Conservation (phyloP, 2,329 filamentous ascomycete species). For the Emergomyces orientalis region DNA sequence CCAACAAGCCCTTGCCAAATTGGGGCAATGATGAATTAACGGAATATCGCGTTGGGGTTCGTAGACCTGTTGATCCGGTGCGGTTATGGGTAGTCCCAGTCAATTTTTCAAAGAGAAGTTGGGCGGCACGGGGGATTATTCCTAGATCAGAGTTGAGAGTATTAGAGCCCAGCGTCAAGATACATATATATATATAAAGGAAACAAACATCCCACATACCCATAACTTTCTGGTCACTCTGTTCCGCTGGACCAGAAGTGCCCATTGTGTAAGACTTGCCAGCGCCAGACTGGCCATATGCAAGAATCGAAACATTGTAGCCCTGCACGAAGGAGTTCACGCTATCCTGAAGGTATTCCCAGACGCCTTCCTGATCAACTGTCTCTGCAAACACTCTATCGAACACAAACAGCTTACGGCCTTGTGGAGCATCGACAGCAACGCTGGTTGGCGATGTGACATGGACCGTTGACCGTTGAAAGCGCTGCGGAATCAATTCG, state of each 20-base stretch:
- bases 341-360: slow-evolving; percentile 88
- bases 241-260: slow-evolving; percentile 75
- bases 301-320: slow-evolving; percentile 95
- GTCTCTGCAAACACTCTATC: slow-evolving; percentile 87
- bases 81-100: slow-evolving; percentile 40
- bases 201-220: slow-evolving; percentile 47
- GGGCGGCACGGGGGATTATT: slow-evolving; percentile 88
- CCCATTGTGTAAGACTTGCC: slow-evolving; percentile 99
- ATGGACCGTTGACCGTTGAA: slow-evolving; percentile 86
- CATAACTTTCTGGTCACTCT: slow-evolving; percentile 61
- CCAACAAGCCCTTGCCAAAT: slow-evolving; percentile 38
- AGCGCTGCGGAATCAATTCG: slow-evolving; percentile 90
- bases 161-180: background rate
- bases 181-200: background rate
- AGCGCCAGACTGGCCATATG: slow-evolving; percentile 93
- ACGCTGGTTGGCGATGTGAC: slow-evolving; percentile 77
- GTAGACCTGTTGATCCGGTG: slow-evolving; percentile 65
- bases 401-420: slow-evolving; percentile 91
- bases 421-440: slow-evolving; percentile 81
- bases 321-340: slow-evolving; percentile 85
- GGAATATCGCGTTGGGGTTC: slow-evolving; percentile 71
- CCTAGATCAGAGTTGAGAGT: slow-evolving; percentile 43
- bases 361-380: slow-evolving; percentile 76
- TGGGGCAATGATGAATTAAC: slow-evolving; percentile 42
- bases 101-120: slow-evolving; percentile 70